Percentiles rank a stretch among this genome's conserved stretches.
phyloP scores from a whole-genome alignment of 2,329 filamentous ascomycete species.

The Leptographium flavum region DNA sequence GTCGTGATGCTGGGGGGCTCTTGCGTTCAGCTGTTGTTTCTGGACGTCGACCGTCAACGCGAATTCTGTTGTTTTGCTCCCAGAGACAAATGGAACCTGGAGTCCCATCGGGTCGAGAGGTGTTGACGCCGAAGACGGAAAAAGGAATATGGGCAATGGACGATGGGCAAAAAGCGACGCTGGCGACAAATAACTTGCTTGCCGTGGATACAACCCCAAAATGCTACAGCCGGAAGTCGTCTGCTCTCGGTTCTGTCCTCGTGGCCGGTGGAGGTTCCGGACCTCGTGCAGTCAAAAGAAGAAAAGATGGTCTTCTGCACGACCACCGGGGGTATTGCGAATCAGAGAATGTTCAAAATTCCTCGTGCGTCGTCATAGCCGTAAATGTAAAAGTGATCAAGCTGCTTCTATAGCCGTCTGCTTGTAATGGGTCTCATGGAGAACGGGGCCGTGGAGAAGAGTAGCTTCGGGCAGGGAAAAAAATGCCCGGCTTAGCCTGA shows the following conservation, averaged over 20 bases:
- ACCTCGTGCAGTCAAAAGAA: not conserved
- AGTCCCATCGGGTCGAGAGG: constrained; percentile 1
- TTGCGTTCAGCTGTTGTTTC: constrained; percentile 10
- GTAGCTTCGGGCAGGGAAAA: not conserved
- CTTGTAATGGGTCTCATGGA: not conserved
- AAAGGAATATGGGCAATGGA: not conserved
- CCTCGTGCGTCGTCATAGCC: too few relatives aligned
- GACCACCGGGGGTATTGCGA: not conserved
- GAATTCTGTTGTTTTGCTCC: too few relatives aligned
- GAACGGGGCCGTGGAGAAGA: not conserved
- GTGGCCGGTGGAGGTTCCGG: not conserved
- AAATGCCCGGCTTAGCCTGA: not conserved
- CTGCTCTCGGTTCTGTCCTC: not conserved
- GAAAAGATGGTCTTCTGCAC: not conserved
- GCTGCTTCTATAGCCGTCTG: not conserved
- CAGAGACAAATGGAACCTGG: constrained; percentile 9
- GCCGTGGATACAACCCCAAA: not conserved
- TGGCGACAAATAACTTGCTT: not conserved
- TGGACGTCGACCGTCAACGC: constrained; percentile 9
- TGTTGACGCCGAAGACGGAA: constrained; percentile 3
- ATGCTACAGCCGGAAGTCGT: too few relatives aligned
- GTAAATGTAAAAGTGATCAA: too few relatives aligned
- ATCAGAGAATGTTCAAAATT: not conserved
- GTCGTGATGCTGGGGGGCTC: constrained; percentile 15
- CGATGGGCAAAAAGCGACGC: not conserved